These are phyloP conservation scores for Penicillium sp. DNA, from an alignment of 2,329 filamentous ascomycete genomes.

Conservation along the genomic window DNA sequence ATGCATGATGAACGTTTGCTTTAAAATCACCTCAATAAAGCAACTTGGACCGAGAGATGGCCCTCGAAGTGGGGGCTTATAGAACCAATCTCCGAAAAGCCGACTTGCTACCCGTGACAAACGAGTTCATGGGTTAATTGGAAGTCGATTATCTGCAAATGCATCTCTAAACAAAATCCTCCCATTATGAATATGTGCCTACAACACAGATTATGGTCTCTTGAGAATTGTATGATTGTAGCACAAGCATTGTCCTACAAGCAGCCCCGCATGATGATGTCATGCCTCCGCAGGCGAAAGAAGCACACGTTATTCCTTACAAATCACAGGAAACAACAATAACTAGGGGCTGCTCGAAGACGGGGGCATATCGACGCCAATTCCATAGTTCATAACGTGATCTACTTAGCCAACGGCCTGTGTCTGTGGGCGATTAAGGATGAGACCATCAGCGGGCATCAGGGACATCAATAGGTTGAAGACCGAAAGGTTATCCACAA, in stretches of 20 bases:
- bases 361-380: too few relatives aligned
- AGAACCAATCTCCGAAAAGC: neutral
- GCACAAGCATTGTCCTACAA: neutral
- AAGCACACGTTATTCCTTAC: neutral
- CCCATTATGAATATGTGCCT: neutral
- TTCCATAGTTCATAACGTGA: too few relatives aligned
- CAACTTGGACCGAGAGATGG: neutral
- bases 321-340: too few relatives aligned
- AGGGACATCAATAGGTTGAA: neutral
- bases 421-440: too few relatives aligned
- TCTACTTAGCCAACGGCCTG: too few relatives aligned
- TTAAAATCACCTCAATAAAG: constrained; percentile 1
- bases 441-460: neutral
- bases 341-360: too few relatives aligned
- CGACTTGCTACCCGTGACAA: neutral
- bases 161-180: neutral
- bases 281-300: neutral
- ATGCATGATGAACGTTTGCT: neutral
- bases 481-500: neutral
- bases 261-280: constrained; percentile 3
- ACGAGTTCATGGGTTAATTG: neutral
- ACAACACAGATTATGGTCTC: neutral
- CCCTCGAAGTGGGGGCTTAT: neutral
- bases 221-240: neutral
- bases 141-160: neutral